Percentiles rank a stretch among this genome's conserved stretches.
phyloP scores from a whole-genome alignment of 2,329 filamentous ascomycete species.

The Blastomyces gilchristii region DNA sequence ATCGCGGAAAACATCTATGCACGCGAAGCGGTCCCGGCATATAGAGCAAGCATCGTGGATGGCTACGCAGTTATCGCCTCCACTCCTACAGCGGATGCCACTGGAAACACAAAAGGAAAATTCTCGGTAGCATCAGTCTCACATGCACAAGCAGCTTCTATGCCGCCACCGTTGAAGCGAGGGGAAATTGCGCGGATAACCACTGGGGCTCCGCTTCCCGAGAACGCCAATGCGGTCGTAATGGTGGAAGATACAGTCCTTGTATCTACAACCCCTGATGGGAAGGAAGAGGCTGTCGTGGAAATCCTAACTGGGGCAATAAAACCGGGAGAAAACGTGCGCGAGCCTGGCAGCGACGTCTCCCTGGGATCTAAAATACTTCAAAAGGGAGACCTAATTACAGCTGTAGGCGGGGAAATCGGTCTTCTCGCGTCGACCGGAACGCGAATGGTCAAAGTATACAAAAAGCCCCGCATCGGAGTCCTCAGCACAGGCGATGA shows the following conservation, averaged over 20 bases:
- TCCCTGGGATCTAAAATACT: conserved; percentile 59
- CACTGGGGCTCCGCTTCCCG: conserved; percentile 82
- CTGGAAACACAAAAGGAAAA: conserved; percentile 56
- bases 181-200: conserved; percentile 85
- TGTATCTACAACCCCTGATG: conserved; percentile 64
- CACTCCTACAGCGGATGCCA: conserved; percentile 42
- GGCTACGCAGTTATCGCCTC: conserved; percentile 73
- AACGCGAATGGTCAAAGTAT: conserved; percentile 58
- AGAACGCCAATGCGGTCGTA: conserved; percentile 79
- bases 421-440: conserved; percentile 82
- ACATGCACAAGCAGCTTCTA: conserved; percentile 66
- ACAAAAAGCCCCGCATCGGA: conserved; percentile 66
- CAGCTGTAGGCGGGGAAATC: conserved; percentile 79
- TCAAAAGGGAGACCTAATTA: conserved; percentile 68
- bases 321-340: conserved; percentile 71
- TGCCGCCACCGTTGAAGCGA: conserved; percentile 49
- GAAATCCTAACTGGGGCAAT: conserved; percentile 74
- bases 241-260: conserved; percentile 94
- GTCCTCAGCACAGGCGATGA: conserved; percentile 93
- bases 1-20: conserved; percentile 76
- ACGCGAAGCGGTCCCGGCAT: conserved; percentile 76
- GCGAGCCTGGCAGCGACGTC: conserved; percentile 85
- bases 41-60: conserved; percentile 91
- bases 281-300: conserved; percentile 73
- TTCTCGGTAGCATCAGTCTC: conserved; percentile 83